Percentiles rank a stretch among this genome's conserved stretches.
Conservation (phyloP, 257 asterid genomes). For the Cinchona pubescens region DNA sequence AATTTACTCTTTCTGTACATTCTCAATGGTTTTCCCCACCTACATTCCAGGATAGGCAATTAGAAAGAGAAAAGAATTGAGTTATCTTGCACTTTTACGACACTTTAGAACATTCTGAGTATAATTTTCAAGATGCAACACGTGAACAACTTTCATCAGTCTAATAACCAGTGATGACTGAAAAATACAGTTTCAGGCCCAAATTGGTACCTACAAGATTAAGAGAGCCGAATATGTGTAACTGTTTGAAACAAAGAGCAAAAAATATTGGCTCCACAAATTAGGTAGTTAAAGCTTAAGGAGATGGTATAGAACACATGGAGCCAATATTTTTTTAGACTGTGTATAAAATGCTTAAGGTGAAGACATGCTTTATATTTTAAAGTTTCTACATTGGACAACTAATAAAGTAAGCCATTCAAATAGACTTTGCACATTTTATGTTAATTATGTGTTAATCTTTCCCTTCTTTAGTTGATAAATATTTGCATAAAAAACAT, state of each 20-base stretch:
- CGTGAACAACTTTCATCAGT: background rate
- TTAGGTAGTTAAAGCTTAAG: background rate
- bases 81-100: background rate
- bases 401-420: background rate
- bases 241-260: background rate
- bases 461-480: background rate
- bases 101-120: background rate
- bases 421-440: background rate
- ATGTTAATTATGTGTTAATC: background rate
- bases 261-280: background rate
- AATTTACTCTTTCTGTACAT: background rate
- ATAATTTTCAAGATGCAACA: background rate
- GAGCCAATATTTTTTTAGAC: background rate
- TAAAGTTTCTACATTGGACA: background rate
- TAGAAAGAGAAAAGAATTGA: background rate
- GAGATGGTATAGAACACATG: background rate
- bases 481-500: background rate
- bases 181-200: too few relatives aligned
- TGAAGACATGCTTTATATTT: background rate
- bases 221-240: too few relatives aligned
- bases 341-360: background rate
- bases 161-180: background rate
- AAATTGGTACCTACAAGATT: background rate
- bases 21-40: background rate
- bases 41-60: background rate